These are phyloP conservation scores for Penicillium silybi DNA, from an alignment of 495 filamentous ascomycete species.

Conservation along the genomic window DNA sequence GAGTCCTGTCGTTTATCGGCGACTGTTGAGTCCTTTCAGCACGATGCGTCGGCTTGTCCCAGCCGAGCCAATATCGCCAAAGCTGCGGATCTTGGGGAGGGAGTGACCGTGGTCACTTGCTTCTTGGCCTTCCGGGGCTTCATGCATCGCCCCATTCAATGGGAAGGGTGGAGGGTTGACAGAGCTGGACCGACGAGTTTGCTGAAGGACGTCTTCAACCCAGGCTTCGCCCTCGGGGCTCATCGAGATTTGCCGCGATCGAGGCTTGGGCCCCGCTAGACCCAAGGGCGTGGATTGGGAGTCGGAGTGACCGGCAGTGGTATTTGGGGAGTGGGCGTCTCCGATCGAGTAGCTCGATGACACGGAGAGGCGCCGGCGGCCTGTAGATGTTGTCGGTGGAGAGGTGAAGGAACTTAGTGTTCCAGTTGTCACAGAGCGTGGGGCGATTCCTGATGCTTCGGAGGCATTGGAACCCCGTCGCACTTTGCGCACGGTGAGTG, in stretches of 20 bases:
- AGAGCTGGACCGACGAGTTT: conserved; percentile 39
- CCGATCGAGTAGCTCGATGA: conserved; percentile 38
- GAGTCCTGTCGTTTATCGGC: conserved; percentile 10
- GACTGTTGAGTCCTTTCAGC: conserved; percentile 33
- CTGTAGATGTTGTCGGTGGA: conserved; percentile 20
- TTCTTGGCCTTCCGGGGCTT: conserved; percentile 4
- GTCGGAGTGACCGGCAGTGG: conserved; percentile 6
- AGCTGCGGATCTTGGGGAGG: conserved; percentile 36
- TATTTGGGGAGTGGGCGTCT: conserved; percentile 22
- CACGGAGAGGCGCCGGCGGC: conserved; percentile 36
- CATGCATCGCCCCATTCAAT: not conserved
- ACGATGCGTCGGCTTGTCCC: conserved; percentile 37
- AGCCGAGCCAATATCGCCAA: conserved; percentile 37
- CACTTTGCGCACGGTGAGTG: conserved; percentile 38
- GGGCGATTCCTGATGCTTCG: conserved; percentile 20
- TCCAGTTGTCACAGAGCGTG: conserved; percentile 28
- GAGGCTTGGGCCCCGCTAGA: conserved; percentile 46
- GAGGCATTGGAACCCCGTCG: conserved; percentile 39
- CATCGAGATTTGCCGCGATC: conserved; percentile 42
- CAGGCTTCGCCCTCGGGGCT: conserved; percentile 50
- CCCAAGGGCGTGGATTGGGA: conserved; percentile 38
- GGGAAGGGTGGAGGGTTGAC: conserved; percentile 21
- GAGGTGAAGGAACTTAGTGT: conserved; percentile 31
- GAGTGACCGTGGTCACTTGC: conserved; percentile 6
- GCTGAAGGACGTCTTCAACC: conserved; percentile 45